Percentiles rank a stretch among this genome's conserved stretches.
Evolutionary conservation across 148 eudicot species (phyloP).

Genomic region (Rhododendron mucronatum): DNA sequence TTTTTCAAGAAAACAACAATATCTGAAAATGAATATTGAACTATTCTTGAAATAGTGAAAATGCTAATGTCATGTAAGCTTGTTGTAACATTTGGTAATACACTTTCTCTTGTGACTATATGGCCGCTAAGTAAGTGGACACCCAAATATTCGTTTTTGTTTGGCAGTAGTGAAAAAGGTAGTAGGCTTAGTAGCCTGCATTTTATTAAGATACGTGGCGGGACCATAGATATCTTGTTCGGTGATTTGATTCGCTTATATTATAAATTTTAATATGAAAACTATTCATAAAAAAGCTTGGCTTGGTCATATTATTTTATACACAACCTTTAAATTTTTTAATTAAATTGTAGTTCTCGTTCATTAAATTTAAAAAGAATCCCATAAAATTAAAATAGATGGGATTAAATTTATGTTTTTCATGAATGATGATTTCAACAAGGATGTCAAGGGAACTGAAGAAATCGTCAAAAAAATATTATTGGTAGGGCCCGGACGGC

Average conservation of each 20-base stretch:
- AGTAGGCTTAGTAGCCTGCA: background rate
- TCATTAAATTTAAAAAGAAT: too few relatives aligned
- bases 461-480: background rate
- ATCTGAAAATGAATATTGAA: background rate
- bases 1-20: background rate
- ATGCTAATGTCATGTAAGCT: too few relatives aligned
- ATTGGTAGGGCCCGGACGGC: background rate
- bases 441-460: too few relatives aligned
- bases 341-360: too few relatives aligned
- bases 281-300: background rate
- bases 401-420: too few relatives aligned
- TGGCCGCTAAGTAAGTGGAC: slow-evolving; percentile 6
- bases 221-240: background rate
- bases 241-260: background rate
- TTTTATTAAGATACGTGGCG: background rate
- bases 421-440: too few relatives aligned
- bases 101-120: too few relatives aligned
- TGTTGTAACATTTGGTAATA: too few relatives aligned
- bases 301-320: background rate
- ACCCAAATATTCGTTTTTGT: slow-evolving; percentile 2
- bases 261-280: background rate
- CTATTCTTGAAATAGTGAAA: background rate
- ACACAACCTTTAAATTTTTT: background rate
- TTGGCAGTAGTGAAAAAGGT: background rate
- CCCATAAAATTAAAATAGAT: too few relatives aligned